A percentile compares a stretch with the other conserved stretches of the same genome.
phyloP scores from a whole-genome alignment of 257 asterid genomes.

The Capsicum pubescens region DNA sequence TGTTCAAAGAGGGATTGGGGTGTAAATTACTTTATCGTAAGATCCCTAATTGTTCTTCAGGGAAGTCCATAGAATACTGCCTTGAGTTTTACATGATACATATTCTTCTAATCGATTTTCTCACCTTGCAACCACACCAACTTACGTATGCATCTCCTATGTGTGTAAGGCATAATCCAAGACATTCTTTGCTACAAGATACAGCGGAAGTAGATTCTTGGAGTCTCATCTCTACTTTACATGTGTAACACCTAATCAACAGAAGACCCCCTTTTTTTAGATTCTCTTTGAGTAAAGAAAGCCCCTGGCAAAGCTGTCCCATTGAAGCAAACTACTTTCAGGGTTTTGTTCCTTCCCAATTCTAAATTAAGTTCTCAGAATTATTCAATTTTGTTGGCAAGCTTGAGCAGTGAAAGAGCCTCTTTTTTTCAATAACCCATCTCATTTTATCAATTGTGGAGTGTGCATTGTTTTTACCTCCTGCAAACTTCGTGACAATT shows the following conservation, averaged over 20 bases:
- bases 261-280: not conserved
- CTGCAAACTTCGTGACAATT: not conserved
- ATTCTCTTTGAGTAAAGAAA: conserved; percentile 5
- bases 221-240: conserved; percentile 19
- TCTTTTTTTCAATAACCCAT: not conserved
- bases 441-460: not conserved
- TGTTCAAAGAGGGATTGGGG: not conserved
- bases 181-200: not conserved
- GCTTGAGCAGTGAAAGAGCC: not conserved
- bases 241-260: conserved; percentile 1
- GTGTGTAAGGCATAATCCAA: conserved; percentile 6
- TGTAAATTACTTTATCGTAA: not conserved
- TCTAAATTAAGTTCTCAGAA: not conserved
- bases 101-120: conserved; percentile 2
- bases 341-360: conserved; percentile 21
- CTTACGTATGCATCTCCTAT: conserved; percentile 13
- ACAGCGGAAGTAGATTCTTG: not conserved
- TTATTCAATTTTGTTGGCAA: not conserved
- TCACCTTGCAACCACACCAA: conserved; percentile 8
- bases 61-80: conserved; percentile 5
- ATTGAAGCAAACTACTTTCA: conserved; percentile 8
- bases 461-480: conserved; percentile 6
- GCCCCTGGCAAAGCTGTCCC: conserved; percentile 7
- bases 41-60: not conserved
- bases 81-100: not conserved